Conservation (phyloP, 441 rosid genomes). For the Omphalea diandra region DNA sequence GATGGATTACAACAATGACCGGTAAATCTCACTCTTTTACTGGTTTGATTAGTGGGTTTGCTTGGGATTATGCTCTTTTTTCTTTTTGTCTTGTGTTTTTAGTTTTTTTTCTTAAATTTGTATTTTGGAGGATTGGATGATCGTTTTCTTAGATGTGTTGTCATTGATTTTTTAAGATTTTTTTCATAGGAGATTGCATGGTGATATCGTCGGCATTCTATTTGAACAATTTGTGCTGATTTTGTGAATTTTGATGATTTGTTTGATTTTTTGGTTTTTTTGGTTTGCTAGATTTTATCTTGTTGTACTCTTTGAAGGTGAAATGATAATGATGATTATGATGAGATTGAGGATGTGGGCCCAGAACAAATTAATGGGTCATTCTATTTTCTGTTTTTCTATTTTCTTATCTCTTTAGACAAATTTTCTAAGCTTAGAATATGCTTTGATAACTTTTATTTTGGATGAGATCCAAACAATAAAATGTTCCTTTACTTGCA, state of each 20-base stretch:
- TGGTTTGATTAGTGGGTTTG: slow-evolving; percentile 15
- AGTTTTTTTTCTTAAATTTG: background rate
- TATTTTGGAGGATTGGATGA: no score
- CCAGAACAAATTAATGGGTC: slow-evolving; percentile 14
- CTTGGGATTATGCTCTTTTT: no score
- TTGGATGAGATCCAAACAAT: slow-evolving; percentile 21
- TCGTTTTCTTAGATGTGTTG: no score
- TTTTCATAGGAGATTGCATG: no score
- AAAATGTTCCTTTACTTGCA: no score
- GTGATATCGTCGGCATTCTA: no score
- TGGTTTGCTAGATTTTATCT: slow-evolving; percentile 8
- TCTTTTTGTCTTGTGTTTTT: no score
- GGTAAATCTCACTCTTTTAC: slow-evolving; percentile 22
- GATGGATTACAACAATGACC: slow-evolving; percentile 48
- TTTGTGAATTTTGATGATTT: no score
- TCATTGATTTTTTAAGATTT: background rate
- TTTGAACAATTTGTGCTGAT: slow-evolving; percentile 4
- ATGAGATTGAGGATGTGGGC: slow-evolving; percentile 7
- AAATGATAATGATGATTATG: slow-evolving; percentile 11
- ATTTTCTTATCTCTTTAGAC: background rate
- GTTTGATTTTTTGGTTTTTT: background rate
- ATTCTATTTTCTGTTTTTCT: slow-evolving; percentile 5
- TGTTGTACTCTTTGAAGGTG: slow-evolving; percentile 6
- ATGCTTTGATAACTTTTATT: slow-evolving; percentile 2
- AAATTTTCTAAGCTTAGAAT: background rate